These are phyloP conservation scores for Fusarium solani-melongenae DNA, from an alignment of 2,329 filamentous ascomycete species.

Conservation along the genomic window DNA sequence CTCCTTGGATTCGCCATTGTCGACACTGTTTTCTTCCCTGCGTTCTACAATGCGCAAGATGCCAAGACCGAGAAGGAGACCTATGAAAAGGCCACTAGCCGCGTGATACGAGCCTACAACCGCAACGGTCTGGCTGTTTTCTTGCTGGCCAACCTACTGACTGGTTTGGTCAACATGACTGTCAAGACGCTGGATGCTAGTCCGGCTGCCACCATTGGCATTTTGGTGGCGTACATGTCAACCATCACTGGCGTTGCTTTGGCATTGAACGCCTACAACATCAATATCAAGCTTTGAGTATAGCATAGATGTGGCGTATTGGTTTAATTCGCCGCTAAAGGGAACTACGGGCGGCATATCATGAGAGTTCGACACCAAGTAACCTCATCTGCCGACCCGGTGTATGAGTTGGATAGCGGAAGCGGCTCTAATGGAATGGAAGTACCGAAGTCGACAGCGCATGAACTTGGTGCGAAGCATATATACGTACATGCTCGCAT, in stretches of 20 bases:
- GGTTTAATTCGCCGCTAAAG: neutral
- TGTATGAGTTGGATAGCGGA: neutral
- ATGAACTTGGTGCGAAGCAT: constrained; percentile 3
- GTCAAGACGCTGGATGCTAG: constrained; percentile 82
- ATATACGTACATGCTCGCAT: neutral
- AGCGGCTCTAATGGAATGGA: neutral
- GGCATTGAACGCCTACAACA: constrained; percentile 70
- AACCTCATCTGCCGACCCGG: neutral
- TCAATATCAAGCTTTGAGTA: constrained; percentile 75
- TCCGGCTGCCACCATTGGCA: constrained; percentile 73
- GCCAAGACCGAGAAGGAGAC: constrained; percentile 70
- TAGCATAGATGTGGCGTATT: constrained; percentile 1
- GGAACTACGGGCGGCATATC: neutral
- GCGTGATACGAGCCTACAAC: constrained; percentile 85
- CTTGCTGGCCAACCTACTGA: constrained; percentile 87
- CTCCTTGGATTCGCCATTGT: constrained; percentile 81
- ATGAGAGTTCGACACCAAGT: neutral
- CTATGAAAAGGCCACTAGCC: constrained; percentile 78
- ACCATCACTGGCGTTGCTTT: constrained; percentile 76
- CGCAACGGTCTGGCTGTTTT: constrained; percentile 89
- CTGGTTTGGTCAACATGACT: constrained; percentile 88
- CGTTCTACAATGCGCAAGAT: constrained; percentile 69
- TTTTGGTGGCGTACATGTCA: constrained; percentile 79
- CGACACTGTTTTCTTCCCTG: constrained; percentile 82
- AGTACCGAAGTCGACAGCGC: neutral